A percentile compares a stretch with the other conserved stretches of the same genome.
Conservation (phyloP, 208 protist species). For the Giardia muris region DNA sequence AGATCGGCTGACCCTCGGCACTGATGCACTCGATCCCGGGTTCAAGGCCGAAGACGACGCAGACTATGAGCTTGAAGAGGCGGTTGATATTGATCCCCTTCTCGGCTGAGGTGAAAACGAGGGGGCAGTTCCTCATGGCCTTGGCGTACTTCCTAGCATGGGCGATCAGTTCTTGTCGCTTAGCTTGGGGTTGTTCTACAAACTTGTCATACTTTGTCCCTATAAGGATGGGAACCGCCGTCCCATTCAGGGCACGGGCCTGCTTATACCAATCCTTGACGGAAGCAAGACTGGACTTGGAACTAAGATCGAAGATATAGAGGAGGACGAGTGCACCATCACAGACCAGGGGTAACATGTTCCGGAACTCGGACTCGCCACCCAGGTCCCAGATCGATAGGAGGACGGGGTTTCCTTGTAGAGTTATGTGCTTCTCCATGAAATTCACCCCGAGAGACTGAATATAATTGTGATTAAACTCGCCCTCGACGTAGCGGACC, state of each 20-base stretch:
- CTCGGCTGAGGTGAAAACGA: conserved; percentile 8
- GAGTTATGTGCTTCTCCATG: neutral
- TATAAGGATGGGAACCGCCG: neutral
- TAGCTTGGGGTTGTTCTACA: neutral
- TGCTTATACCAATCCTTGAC: conserved; percentile 19
- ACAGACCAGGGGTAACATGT: neutral
- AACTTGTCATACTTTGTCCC: conserved; percentile 15
- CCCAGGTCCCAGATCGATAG: conserved; percentile 15
- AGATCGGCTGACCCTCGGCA: conserved; percentile 8
- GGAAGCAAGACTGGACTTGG: neutral
- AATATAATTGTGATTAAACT: conserved; percentile 26
- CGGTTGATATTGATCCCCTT: neutral
- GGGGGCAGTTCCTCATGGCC: neutral
- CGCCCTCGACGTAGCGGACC: neutral
- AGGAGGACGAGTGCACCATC: conserved; percentile 15
- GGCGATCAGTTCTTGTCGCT: neutral
- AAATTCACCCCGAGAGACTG: conserved; percentile 21
- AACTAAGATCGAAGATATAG: neutral
- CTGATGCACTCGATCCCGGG: neutral
- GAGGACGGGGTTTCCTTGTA: neutral
- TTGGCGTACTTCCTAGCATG: neutral
- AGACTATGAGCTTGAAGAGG: neutral
- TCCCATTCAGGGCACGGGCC: neutral
- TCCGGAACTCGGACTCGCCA: conserved; percentile 8
- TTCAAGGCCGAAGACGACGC: conserved; percentile 9